Conservation (phyloP, 192 early-diverging fungal species). For the Entomortierella beljakovae region DNA sequence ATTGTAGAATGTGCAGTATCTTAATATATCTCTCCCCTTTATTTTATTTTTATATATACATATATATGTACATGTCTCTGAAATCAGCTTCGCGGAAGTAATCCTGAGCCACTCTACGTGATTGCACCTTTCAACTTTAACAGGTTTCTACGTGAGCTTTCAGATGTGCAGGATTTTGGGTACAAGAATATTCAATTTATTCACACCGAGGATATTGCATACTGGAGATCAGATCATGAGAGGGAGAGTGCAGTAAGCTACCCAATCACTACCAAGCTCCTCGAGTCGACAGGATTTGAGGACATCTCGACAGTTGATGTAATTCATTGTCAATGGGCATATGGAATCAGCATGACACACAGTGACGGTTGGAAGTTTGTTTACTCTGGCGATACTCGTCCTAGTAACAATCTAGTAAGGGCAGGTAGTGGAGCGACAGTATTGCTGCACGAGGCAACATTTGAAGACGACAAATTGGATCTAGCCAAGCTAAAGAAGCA, state of each 20-base stretch:
- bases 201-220: constrained; percentile 63
- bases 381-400: constrained; percentile 96
- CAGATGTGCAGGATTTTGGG: constrained; percentile 75
- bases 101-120: constrained; percentile 52
- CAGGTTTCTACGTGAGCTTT: constrained; percentile 74
- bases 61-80: constrained; percentile 3
- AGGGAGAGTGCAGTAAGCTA: too few species aligned
- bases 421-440: constrained; percentile 79
- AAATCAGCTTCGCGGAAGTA: constrained; percentile 8
- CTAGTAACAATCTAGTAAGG: constrained; percentile 76
- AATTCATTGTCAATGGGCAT: constrained; percentile 86
- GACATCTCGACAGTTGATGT: constrained; percentile 77
- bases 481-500: constrained; percentile 88
- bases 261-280: constrained; percentile 9
- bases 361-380: constrained; percentile 80
- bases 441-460: constrained; percentile 93
- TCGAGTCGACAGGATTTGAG: constrained; percentile 61
- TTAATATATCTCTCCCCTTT: too few species aligned
- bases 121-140: constrained; percentile 69
- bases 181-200: constrained; percentile 62
- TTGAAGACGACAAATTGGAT: constrained; percentile 75
- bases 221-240: constrained; percentile 31
- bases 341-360: constrained; percentile 80
- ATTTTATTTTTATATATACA: too few species aligned
- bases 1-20: too few species aligned